phyloP scores from a whole-genome alignment of 495 filamentous ascomycete genomes.

The Diplogelasinospora grovesii region DNA sequence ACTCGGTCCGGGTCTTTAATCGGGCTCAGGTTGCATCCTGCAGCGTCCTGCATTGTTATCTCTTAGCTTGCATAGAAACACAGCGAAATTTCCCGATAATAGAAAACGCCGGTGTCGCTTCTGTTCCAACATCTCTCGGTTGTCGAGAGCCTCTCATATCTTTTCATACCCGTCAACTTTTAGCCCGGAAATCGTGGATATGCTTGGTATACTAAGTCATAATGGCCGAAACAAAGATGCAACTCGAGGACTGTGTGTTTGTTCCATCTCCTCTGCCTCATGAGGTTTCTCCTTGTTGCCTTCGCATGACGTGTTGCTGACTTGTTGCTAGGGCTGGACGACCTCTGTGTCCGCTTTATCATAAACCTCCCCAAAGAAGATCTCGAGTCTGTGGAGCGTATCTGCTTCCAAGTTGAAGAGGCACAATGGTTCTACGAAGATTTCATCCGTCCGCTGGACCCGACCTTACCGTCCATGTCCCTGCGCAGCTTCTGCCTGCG shows the following conservation, averaged over 20 bases:
- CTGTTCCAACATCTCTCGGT: too few species aligned
- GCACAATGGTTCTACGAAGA: slow-evolving; percentile 99
- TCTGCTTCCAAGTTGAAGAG: slow-evolving; percentile 97
- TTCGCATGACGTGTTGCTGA: slow-evolving; percentile 8
- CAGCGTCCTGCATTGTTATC: too few species aligned
- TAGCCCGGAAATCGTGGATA: too few species aligned
- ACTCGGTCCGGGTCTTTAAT: too few species aligned
- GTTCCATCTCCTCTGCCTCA: slow-evolving; percentile 25
- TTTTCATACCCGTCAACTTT: too few species aligned
- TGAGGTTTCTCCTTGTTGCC: slow-evolving; percentile 2
- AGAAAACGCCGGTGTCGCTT: too few species aligned
- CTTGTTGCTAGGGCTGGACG: slow-evolving; percentile 70
- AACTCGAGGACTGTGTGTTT: slow-evolving; percentile 78
- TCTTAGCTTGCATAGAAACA: too few species aligned
- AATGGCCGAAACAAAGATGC: slow-evolving; percentile 77
- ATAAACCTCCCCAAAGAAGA: slow-evolving; percentile 91
- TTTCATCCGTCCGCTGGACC: slow-evolving; percentile 88
- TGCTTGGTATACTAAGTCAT: slow-evolving; percentile 31
- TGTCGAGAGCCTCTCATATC: too few species aligned
- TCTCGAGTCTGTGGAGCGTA: slow-evolving; percentile 79
- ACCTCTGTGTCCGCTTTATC: slow-evolving; percentile 90
- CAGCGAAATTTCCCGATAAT: too few species aligned
- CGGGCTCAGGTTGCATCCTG: too few species aligned
- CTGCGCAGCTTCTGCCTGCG: slow-evolving; percentile 75
- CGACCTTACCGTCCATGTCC: slow-evolving; percentile 72